Percentiles rank a stretch among this genome's conserved stretches.
Conservation (phyloP, 2,329 filamentous ascomycete species). For the Colletotrichum abscissum region DNA sequence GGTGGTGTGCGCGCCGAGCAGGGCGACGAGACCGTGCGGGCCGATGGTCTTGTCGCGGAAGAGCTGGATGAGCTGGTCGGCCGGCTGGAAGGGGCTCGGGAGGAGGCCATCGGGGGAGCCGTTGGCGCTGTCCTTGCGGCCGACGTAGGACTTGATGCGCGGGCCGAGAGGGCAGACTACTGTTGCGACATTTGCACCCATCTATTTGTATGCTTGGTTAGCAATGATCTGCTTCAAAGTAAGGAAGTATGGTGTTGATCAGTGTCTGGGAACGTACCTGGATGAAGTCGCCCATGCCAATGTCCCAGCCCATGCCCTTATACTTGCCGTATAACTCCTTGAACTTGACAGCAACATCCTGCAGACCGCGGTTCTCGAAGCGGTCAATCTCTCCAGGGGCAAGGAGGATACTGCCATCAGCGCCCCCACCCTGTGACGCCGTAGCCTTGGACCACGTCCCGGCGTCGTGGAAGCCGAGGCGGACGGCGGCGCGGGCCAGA, state of each 20-base stretch:
- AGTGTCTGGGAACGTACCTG: neutral
- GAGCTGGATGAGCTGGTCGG: slow-evolving; percentile 57
- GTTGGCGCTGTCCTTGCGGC: slow-evolving; percentile 57
- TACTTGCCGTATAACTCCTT: slow-evolving; percentile 54
- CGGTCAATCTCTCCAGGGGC: slow-evolving; percentile 48
- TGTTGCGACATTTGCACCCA: slow-evolving; percentile 62
- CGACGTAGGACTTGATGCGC: slow-evolving; percentile 61
- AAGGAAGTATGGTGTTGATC: neutral
- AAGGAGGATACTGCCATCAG: slow-evolving; percentile 58
- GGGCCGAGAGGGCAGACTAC: slow-evolving; percentile 59
- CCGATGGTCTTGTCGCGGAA: slow-evolving; percentile 66
- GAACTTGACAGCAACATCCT: slow-evolving; percentile 53
- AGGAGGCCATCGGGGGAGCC: slow-evolving; percentile 54
- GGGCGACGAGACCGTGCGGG: slow-evolving; percentile 61
- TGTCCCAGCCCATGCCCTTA: slow-evolving; percentile 40
- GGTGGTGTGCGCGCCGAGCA: slow-evolving; percentile 66
- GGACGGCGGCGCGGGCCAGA: slow-evolving; percentile 56
- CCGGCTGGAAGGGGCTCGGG: slow-evolving; percentile 54
- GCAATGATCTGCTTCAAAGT: no score
- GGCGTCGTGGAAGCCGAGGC: slow-evolving; percentile 61
- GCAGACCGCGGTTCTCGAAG: slow-evolving; percentile 59
- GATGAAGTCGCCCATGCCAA: slow-evolving; percentile 65
- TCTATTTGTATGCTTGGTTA: slow-evolving; percentile 42
- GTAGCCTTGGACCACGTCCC: slow-evolving; percentile 54
- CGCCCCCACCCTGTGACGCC: slow-evolving; percentile 49